phyloP scores from a whole-genome alignment of 305 asterid species.

The Fraxinus floribunda region DNA sequence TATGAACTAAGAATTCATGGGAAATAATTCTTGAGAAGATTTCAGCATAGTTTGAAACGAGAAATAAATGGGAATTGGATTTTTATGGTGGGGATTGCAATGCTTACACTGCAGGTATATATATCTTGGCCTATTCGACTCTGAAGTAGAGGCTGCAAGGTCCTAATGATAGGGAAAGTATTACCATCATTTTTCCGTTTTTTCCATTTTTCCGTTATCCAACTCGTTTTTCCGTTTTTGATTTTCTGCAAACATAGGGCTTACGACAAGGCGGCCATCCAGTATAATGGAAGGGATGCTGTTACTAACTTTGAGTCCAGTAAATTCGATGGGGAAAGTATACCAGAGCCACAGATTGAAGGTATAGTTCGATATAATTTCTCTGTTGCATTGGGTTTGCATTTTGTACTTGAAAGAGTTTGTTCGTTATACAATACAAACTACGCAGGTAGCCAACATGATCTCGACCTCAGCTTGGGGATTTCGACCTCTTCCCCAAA shows the following conservation, averaged over 20 bases:
- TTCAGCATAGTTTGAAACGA: conserved; percentile 13
- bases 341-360: conserved; percentile 28
- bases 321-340: conserved; percentile 39
- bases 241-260: conserved; percentile 55
- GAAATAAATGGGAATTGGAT: conserved; percentile 28
- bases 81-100: conserved; percentile 53
- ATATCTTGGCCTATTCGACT: conserved; percentile 89
- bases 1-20: conserved; percentile 1
- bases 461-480: conserved; percentile 76
- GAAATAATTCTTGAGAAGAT: background rate
- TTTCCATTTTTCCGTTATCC: conserved; percentile 13
- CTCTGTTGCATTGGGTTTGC: background rate
- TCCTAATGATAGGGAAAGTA: conserved; percentile 35
- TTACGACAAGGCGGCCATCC: conserved; percentile 79
- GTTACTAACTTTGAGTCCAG: conserved; percentile 71
- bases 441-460: conserved; percentile 41
- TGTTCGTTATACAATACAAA: background rate
- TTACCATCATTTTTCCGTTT: too few species aligned
- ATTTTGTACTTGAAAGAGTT: background rate
- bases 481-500: conserved; percentile 49
- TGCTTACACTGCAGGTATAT: conserved; percentile 82
- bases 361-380: conserved; percentile 25
- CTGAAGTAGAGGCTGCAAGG: conserved; percentile 96
- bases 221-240: conserved; percentile 32
- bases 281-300: conserved; percentile 73